Conservation (phyloP, 176 grass and related monocot genomes). For the Eleusine indica region DNA sequence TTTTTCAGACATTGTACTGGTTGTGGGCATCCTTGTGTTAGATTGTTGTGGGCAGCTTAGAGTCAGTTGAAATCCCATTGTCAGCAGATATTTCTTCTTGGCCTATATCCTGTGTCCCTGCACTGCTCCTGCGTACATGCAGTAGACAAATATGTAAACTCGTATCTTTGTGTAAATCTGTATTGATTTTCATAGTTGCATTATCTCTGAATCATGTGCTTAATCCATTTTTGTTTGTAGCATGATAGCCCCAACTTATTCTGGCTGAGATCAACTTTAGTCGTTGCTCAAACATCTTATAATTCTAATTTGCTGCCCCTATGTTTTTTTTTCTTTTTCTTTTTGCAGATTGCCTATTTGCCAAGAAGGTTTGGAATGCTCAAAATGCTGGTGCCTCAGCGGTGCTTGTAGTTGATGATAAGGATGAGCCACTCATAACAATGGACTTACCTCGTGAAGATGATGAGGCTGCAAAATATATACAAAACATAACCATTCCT, state of each 20-base stretch:
- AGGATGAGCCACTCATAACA: conserved; percentile 91
- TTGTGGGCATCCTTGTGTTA: not conserved
- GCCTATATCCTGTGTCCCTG: not conserved
- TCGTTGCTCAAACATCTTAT: conserved; percentile 5
- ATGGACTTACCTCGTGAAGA: conserved; percentile 98
- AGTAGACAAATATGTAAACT: not conserved
- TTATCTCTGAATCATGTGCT: not conserved
- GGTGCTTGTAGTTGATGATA: conserved; percentile 93
- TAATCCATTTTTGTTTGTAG: not conserved
- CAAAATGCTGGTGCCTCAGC: conserved; percentile 93
- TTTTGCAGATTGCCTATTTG: conserved; percentile 81
- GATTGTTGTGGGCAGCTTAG: not conserved
- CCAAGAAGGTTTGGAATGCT: conserved; percentile 96
- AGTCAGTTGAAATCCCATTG: not conserved
- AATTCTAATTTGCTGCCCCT: conserved; percentile 7
- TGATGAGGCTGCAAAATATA: conserved; percentile 92
- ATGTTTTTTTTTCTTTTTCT: not conserved
- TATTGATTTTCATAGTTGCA: not conserved
- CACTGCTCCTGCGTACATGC: not conserved
- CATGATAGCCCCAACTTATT: not conserved
- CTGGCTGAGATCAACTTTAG: not conserved
- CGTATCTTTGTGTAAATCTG: not conserved
- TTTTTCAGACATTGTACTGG: conserved; percentile 6
- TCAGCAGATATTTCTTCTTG: not conserved
- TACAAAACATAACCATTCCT: conserved; percentile 96